A percentile compares a stretch with the other conserved stretches of the same genome.
These are phyloP conservation scores for Backusella morwellensis DNA, from an alignment of 192 early-diverging fungal species.

Conservation along the genomic window DNA sequence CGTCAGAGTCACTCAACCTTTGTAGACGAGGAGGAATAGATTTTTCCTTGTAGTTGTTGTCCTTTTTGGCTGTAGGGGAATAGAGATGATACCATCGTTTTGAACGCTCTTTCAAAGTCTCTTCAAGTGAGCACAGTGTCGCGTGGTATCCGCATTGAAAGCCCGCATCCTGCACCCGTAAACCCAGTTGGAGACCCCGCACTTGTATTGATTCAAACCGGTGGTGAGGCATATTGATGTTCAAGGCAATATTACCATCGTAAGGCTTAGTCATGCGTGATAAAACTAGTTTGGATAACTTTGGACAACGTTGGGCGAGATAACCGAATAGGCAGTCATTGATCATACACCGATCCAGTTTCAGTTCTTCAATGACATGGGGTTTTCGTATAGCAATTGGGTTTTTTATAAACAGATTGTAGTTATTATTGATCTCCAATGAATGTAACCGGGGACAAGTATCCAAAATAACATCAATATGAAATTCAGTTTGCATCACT, in stretches of 20 bases:
- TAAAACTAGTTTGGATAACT: background rate
- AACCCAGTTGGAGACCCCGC: conserved; percentile 1
- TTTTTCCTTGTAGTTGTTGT: background rate
- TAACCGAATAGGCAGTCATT: background rate
- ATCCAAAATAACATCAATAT: conserved; percentile 3
- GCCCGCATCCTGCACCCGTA: conserved; percentile 6
- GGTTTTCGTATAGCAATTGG: background rate
- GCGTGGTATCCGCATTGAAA: background rate
- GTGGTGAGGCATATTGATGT: conserved; percentile 10
- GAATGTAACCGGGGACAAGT: background rate
- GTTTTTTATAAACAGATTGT: conserved; percentile 7
- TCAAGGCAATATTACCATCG: conserved; percentile 3
- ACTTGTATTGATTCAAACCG: background rate
- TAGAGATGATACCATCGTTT: conserved; percentile 13
- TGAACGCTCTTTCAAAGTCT: background rate
- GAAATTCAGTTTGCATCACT: conserved; percentile 4
- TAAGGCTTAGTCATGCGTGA: conserved; percentile 8
- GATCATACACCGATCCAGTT: background rate
- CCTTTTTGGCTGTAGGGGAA: background rate
- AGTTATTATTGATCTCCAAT: background rate
- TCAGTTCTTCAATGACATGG: background rate
- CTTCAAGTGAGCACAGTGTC: conserved; percentile 10
- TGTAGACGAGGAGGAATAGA: background rate
- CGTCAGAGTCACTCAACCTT: background rate
- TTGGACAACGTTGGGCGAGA: background rate